A percentile compares a stretch with the other conserved stretches of the same genome.
Conservation (phyloP, 192 early-diverging fungal species). For the Backusella luteola region DNA sequence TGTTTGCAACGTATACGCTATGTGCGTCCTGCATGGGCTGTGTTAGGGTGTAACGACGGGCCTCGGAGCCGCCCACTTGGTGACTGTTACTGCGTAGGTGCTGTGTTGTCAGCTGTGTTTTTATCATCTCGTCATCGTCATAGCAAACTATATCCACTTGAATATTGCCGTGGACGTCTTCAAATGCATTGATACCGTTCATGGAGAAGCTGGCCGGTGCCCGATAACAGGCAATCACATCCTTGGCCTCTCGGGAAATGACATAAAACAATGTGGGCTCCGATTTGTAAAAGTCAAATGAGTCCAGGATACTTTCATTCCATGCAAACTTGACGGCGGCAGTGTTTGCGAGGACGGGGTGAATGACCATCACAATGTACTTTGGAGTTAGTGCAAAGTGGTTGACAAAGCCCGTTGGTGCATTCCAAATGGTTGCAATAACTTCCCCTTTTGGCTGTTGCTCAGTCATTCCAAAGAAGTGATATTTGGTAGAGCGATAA, state of each 20-base stretch:
- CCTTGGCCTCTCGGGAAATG: constrained; percentile 65
- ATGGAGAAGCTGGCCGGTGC: constrained; percentile 53
- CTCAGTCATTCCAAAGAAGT: constrained; percentile 63
- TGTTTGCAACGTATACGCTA: constrained; percentile 41
- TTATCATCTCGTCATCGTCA: constrained; percentile 54
- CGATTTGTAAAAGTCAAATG: constrained; percentile 60
- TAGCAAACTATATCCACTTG: constrained; percentile 62
- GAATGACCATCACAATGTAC: constrained; percentile 68
- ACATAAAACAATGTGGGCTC: constrained; percentile 70
- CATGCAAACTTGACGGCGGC: constrained; percentile 70
- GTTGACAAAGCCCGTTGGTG: constrained; percentile 71
- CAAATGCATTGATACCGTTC: constrained; percentile 72
- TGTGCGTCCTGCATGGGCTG: constrained; percentile 55
- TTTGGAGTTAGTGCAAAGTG: constrained; percentile 72
- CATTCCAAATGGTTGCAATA: constrained; percentile 57
- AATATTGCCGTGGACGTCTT: constrained; percentile 57
- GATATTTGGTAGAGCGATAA: constrained; percentile 62
- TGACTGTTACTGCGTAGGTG: constrained; percentile 40
- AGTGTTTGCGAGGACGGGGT: constrained; percentile 57
- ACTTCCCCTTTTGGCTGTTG: constrained; percentile 62
- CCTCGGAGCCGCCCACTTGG: constrained; percentile 45
- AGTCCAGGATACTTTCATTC: constrained; percentile 69
- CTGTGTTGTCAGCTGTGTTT: constrained; percentile 53
- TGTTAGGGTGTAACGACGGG: constrained; percentile 61
- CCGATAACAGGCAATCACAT: constrained; percentile 68